These are phyloP conservation scores for Smallanthus sonchifolius DNA, from an alignment of 129 eudicot genomes.

Conservation along the genomic window DNA sequence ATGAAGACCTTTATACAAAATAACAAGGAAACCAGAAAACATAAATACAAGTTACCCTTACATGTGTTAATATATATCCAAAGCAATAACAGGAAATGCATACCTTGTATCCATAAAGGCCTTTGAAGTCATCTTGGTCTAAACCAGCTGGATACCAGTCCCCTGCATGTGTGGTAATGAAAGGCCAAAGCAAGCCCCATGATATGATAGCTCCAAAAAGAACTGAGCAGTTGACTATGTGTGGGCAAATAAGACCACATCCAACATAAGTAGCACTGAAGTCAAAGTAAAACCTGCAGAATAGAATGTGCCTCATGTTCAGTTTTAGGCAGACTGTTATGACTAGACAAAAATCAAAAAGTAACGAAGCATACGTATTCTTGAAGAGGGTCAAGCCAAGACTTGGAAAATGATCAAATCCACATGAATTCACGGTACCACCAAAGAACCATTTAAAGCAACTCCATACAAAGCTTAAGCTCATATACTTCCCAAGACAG, in stretches of 20 bases:
- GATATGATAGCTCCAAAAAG: conserved; percentile 86
- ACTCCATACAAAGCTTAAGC: conserved; percentile 20
- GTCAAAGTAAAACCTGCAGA: conserved; percentile 89
- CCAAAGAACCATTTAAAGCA: conserved; percentile 26
- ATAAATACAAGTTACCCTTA: not conserved
- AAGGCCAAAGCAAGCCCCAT: conserved; percentile 97
- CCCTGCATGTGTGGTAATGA: conserved; percentile 52
- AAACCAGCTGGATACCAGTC: conserved; percentile 79
- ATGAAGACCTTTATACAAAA: not conserved
- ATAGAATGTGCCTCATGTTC: not conserved
- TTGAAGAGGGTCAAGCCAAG: conserved; percentile 12
- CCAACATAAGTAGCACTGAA: conserved; percentile 94
- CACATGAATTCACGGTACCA: conserved; percentile 21
- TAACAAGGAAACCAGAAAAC: not conserved
- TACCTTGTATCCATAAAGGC: conserved; percentile 88
- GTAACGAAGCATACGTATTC: conserved; percentile 7
- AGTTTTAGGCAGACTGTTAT: not conserved
- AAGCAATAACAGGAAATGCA: not conserved
- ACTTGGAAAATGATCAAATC: conserved; percentile 20
- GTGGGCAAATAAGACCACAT: conserved; percentile 93
- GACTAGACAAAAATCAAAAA: not conserved
- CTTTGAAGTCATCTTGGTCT: conserved; percentile 70
- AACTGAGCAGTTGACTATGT: conserved; percentile 83
- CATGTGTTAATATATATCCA: not conserved
- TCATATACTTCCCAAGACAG: conserved; percentile 18